These are phyloP conservation scores for Plasmodium relictum DNA, from an alignment of 169 alveolate species.

Conservation along the genomic window DNA sequence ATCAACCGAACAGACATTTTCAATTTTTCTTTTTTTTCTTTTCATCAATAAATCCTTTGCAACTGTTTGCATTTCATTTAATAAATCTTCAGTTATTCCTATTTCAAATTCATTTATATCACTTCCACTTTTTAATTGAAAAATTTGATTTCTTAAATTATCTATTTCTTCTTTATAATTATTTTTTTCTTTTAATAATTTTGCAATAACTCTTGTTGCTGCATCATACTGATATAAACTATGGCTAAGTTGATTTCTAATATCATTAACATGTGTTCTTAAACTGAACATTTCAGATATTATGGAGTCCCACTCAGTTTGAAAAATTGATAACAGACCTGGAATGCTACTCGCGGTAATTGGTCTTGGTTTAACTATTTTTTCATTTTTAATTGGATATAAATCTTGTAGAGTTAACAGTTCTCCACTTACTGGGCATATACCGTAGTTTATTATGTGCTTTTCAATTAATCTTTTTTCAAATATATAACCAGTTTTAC, in stretches of 20 bases:
- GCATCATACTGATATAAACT: conserved; percentile 98
- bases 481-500: conserved; percentile 90
- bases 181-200: conserved; percentile 96
- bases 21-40: conserved; percentile 84
- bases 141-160: conserved; percentile 85
- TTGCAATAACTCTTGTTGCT: conserved; percentile 97
- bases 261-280: conserved; percentile 90
- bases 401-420: conserved; percentile 85
- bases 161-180: conserved; percentile 91
- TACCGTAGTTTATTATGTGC: conserved; percentile 84
- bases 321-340: conserved; percentile 92
- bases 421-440: conserved; percentile 90
- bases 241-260: conserved; percentile 95
- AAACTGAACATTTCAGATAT: conserved; percentile 94
- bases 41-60: conserved; percentile 83
- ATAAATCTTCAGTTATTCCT: conserved; percentile 80
- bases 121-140: conserved; percentile 80
- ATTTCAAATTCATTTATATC: conserved; percentile 77
- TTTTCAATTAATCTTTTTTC: conserved; percentile 89
- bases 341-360: conserved; percentile 94
- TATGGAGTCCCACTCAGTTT: conserved; percentile 97
- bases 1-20: conserved; percentile 42
- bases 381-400: conserved; percentile 83
- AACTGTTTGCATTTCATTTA: conserved; percentile 79
- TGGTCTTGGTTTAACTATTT: conserved; percentile 93